phyloP scores from a whole-genome alignment of 2,329 filamentous ascomycete genomes.

The Aureobasidium subglaciale region DNA sequence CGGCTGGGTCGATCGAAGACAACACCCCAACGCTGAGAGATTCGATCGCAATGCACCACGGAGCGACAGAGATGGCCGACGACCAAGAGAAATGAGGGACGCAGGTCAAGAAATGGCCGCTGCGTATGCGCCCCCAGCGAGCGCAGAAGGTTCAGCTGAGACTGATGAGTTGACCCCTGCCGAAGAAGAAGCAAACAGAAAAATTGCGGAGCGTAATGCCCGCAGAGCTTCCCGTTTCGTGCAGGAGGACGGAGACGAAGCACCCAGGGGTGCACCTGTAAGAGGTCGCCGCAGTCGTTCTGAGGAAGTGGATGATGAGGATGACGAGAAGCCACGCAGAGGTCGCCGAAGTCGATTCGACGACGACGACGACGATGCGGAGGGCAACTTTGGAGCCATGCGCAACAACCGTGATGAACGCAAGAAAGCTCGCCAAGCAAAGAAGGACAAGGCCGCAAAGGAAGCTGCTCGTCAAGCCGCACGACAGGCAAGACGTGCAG shows the following conservation, averaged over 20 bases:
- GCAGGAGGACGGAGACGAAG: constrained; percentile 11
- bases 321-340: constrained; percentile 14
- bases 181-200: constrained; percentile 14
- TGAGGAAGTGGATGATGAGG: constrained; percentile 16
- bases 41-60: background rate
- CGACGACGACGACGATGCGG: constrained; percentile 10
- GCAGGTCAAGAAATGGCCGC: constrained; percentile 7
- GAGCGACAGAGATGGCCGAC: background rate
- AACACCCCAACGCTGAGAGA: background rate
- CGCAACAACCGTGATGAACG: constrained; percentile 18
- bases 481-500: constrained; percentile 24
- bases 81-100: constrained; percentile 3
- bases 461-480: constrained; percentile 21
- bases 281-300: constrained; percentile 21
- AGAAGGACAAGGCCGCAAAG: constrained; percentile 20
- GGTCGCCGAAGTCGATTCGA: constrained; percentile 12
- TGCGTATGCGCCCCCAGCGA: background rate
- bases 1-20: constrained; percentile 3
- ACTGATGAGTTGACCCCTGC: background rate
- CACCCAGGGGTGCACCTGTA: background rate
- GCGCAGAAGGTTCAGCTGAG: background rate
- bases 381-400: constrained; percentile 17
- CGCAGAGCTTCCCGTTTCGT: constrained; percentile 16
- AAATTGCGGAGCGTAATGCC: constrained; percentile 7
- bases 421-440: constrained; percentile 21